A percentile compares a stretch with the other conserved stretches of the same genome.
phyloP scores from a whole-genome alignment of 2,329 filamentous ascomycete species.

The Botryosphaeria dothidea region DNA sequence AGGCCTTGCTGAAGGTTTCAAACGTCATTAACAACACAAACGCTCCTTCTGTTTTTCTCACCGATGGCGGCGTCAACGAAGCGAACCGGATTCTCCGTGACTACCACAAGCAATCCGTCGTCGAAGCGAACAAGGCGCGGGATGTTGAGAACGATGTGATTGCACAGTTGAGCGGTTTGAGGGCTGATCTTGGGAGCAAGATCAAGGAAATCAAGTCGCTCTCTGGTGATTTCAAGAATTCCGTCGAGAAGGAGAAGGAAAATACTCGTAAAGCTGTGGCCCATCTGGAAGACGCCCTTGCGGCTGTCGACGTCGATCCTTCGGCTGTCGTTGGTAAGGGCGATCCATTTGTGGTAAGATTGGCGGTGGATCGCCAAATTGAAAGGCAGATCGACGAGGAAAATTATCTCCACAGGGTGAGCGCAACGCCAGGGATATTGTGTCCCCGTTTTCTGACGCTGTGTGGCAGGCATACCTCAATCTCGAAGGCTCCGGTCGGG shows the following conservation, averaged over 20 bases:
- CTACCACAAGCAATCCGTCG: constrained; percentile 78
- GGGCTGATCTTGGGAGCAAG: constrained; percentile 89
- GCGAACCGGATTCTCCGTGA: constrained; percentile 76
- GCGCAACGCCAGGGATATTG: constrained; percentile 29
- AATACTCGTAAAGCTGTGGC: constrained; percentile 76
- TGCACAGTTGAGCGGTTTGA: constrained; percentile 77
- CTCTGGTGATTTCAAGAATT: constrained; percentile 94
- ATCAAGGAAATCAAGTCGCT: constrained; percentile 97
- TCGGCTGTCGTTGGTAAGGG: constrained; percentile 77
- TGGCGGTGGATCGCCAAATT: constrained; percentile 85
- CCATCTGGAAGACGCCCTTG: constrained; percentile 77
- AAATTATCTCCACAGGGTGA: constrained; percentile 89
- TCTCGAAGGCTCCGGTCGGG: constrained; percentile 87
- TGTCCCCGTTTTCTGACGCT: background rate
- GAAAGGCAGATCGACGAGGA: constrained; percentile 95
- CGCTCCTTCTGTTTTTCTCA: constrained; percentile 73
- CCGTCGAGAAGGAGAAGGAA: constrained; percentile 93
- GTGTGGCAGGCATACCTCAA: constrained; percentile 79
- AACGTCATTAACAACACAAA: constrained; percentile 81
- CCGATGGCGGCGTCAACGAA: constrained; percentile 82
- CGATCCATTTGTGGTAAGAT: constrained; percentile 84
- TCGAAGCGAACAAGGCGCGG: constrained; percentile 82
- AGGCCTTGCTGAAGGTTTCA: constrained; percentile 77
- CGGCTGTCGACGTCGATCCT: constrained; percentile 76
- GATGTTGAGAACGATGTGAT: constrained; percentile 94